Base-by-base conservation (phyloP, 805 yeast genomes). In the Candida parachauliodes region DNA sequence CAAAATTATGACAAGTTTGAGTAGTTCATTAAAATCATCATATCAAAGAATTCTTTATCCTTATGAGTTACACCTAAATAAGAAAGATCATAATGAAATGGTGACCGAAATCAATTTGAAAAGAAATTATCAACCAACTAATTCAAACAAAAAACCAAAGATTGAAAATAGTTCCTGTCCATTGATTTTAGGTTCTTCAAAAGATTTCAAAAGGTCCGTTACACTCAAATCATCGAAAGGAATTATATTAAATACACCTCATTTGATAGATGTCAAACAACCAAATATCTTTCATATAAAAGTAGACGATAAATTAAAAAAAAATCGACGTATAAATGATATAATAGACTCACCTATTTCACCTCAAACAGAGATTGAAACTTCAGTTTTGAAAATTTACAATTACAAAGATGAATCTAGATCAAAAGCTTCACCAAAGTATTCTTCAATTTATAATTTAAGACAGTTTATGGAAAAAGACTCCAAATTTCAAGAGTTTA, bases 1-100 rank as follows among this genome's bases (percentile, higher is more conserved):
- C 2, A 73, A 78, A 47, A 78, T 80, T 36, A 79, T 81, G 75
- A 79, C 85, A 22, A 80, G 88, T 9, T 56, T 83, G 31, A 79
- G 87, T 10, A 74, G 88, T 11, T 74, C 88, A 1, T 60, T 84
- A 43, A 77, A 81, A 50, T 57, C 76, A 1, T 75, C 83, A 1
- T 81, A 81, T 49, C 68, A 70, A 41, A 70, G 72, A 34, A 52
- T 62, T 20, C 44, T 63, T 15, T 58, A 57, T 39, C 67, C 67
- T 1, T 54, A 58, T 30, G 70, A 64, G 40, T 16, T 37, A 18
- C 36, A 35, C 23, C 22, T 42, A 9, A 36, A 20, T 9, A 26
- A 23, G 18, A 37, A 24, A 35, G 34, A 18, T 19, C 23, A 32
- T 25, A 10, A 27, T 3, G n/a, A 32, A 21, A 10, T 10, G 2